Percentiles rank a stretch among this genome's conserved stretches.
Conservation (phyloP, 2,329 filamentous ascomycete genomes). For the Byssochlamys sp. region DNA sequence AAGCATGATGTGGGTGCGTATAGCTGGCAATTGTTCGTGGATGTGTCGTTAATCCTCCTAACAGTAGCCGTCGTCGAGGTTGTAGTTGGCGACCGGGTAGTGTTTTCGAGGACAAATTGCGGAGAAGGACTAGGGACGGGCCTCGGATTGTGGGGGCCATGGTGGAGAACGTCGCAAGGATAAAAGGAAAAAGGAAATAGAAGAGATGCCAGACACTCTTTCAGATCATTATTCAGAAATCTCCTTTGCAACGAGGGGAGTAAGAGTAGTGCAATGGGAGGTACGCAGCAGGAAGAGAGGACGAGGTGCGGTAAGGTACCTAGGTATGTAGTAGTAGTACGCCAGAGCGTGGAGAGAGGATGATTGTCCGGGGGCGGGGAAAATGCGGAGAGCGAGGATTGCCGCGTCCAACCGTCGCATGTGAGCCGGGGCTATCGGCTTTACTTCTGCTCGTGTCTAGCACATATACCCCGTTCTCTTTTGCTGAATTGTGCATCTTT, state of each 20-base stretch:
- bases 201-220: background rate
- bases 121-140: slow-evolving; percentile 29
- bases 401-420: slow-evolving; percentile 35
- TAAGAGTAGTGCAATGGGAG: background rate
- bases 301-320: background rate
- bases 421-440: slow-evolving; percentile 11
- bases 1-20: slow-evolving; percentile 69
- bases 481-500: background rate
- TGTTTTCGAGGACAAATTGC: slow-evolving; percentile 24
- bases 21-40: slow-evolving; percentile 58
- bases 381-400: slow-evolving; percentile 29
- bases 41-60: slow-evolving; percentile 5
- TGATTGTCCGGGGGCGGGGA: background rate
- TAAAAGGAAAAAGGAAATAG: background rate
- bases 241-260: background rate
- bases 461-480: background rate
- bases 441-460: background rate
- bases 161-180: background rate
- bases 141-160: slow-evolving; percentile 20
- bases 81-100: slow-evolving; percentile 16
- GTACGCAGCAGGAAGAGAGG: background rate
- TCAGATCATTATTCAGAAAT: background rate
- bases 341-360: no score
- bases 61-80: slow-evolving; percentile 4
- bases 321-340: no score